Base-by-base conservation (phyloP, 108 stramenopile species). In the Parietichytrium sp. region DNA sequence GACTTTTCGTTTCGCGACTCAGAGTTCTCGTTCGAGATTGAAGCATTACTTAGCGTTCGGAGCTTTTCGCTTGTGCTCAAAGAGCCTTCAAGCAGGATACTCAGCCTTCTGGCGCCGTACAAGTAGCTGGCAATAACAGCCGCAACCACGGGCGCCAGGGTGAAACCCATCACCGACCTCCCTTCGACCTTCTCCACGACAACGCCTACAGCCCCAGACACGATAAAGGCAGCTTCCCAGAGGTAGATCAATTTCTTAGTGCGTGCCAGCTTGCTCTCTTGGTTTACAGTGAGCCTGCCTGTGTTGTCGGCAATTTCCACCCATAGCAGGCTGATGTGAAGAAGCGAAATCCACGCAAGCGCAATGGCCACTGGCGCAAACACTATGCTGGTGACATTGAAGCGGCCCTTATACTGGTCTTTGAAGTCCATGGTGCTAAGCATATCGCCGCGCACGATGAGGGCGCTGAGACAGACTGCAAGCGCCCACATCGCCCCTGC, bases 381-480 rank as follows among this genome's bases (percentile, higher is more conserved):
- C 23, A 45, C 61, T n/a, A 36, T 33, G 2, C 61, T 72, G n/a
- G 61, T 33, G 16, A 23, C 61, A 20, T 72, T 72, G 42, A 23
- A 72, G 33, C 61, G 61, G 13, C 61, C 61, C 2, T 72, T 72
- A 42, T 72, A 72, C 20, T 45, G 61, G 42, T 45, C 61, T 6
- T 72, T 36, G 45, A 45, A 45, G 42, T 72, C 61, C n/a, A n/a
- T n/a, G n/a, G n/a, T n/a, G n/a, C n/a, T n/a, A 72, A 42, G 42
- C 1, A 25, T 33, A n/a, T 1, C 20, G 2, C 61, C 61, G 20
- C 45, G 38, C 6, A 33, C 38, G 0, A 72, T 25, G 6, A 42
- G 23, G 8, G 61, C 61, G n/a, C 38, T 45, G 38, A 72, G 42
- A 6, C 38, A 33, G 10, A 72, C 61, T 42, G 45, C 45, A 23